phyloP scores from a whole-genome alignment of 2,329 filamentous ascomycete species.

The Fusarium succisae region DNA sequence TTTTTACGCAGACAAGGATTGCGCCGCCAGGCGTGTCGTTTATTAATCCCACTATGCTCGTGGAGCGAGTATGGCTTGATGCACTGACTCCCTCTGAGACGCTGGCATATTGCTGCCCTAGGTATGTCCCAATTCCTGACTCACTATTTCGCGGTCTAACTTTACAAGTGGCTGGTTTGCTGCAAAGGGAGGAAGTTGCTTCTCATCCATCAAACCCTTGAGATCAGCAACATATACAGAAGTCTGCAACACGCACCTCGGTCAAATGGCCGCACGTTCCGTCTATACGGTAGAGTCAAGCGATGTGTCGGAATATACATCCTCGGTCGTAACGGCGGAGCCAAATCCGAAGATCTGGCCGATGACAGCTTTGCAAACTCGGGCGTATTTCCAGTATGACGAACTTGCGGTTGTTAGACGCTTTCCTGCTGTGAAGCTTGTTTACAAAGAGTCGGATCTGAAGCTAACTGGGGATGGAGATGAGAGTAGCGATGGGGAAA shows the following conservation, averaged over 20 bases:
- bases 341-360: neutral
- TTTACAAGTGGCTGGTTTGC: slow-evolving; percentile 15
- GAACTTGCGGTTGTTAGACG: neutral
- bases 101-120: slow-evolving; percentile 37
- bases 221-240: neutral
- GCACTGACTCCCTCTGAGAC: slow-evolving; percentile 25
- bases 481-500: no score
- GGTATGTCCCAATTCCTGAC: neutral
- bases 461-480: neutral
- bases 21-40: no score
- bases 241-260: neutral
- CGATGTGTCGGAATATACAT: neutral
- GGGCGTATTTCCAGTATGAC: neutral
- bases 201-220: slow-evolving; percentile 3
- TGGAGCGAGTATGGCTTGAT: neutral
- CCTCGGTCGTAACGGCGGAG: neutral
- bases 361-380: neutral
- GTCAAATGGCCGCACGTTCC: neutral
- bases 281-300: slow-evolving; percentile 5
- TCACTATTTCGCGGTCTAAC: accelerated
- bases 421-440: slow-evolving; percentile 17
- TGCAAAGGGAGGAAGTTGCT: slow-evolving; percentile 4
- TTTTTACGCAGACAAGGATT: neutral
- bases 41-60: neutral
- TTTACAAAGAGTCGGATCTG: slow-evolving; percentile 19